Conservation (phyloP, 2,329 filamentous ascomycete genomes). For the Triangularia setosa region DNA sequence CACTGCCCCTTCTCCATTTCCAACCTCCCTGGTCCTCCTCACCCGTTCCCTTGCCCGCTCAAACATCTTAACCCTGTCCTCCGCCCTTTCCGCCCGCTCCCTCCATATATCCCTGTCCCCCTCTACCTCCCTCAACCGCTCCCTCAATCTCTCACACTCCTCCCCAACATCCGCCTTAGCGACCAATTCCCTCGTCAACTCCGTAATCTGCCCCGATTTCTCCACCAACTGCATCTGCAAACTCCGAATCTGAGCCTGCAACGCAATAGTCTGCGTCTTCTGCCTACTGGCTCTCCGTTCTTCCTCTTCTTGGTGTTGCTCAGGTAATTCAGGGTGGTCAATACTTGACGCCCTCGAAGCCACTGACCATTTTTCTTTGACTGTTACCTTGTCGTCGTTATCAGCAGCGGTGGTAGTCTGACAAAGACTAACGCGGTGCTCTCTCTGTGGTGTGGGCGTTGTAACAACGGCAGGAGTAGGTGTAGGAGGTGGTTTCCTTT, state of each 20-base stretch:
- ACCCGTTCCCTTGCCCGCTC: conserved; percentile 29
- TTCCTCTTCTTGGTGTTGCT: conserved; percentile 13
- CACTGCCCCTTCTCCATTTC: not conserved
- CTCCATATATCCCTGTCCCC: conserved; percentile 49
- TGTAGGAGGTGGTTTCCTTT: not conserved
- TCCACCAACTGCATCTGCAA: conserved; percentile 46
- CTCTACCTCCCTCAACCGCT: conserved; percentile 43
- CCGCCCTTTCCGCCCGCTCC: conserved; percentile 52
- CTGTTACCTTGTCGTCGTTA: not conserved
- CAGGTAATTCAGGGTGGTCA: conserved; percentile 3
- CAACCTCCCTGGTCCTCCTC: conserved; percentile 5
- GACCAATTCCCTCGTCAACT: conserved; percentile 43
- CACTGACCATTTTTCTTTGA: not conserved
- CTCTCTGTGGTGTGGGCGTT: not conserved
- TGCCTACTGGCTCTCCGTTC: conserved; percentile 7
- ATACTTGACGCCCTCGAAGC: not conserved
- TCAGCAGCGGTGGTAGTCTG: not conserved
- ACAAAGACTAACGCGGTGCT: not conserved
- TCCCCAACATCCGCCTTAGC: not conserved
- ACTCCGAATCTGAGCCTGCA: conserved; percentile 47
- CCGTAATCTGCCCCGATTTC: conserved; percentile 43
- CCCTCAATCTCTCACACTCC: conserved; percentile 41
- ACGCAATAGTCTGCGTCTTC: conserved; percentile 16
- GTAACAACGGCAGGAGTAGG: not conserved
- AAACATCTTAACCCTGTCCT: conserved; percentile 48